Conservation (phyloP, 257 asterid genomes). For the Avicennia marina region DNA sequence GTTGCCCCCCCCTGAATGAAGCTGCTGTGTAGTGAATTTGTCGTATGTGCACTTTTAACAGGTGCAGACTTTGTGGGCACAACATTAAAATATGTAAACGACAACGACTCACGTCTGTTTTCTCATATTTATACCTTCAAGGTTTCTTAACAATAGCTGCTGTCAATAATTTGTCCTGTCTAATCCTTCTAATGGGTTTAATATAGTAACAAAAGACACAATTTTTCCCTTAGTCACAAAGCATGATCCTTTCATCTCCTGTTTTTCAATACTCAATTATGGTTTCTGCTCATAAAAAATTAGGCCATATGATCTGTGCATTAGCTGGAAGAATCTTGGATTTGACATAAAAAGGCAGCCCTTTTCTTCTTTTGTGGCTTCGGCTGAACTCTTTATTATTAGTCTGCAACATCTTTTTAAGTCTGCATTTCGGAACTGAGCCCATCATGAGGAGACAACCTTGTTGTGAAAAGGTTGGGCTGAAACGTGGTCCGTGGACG, state of each 20-base stretch:
- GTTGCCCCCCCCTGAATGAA: conserved; percentile 48
- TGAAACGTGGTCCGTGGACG: conserved; percentile 86
- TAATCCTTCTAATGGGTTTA: neutral
- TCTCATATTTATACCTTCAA: conserved; percentile 11
- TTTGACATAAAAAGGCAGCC: conserved; percentile 31
- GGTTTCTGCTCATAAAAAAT: conserved; percentile 15
- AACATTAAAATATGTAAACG: conserved; percentile 52
- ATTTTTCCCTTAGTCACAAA: conserved; percentile 22
- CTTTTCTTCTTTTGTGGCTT: conserved; percentile 9
- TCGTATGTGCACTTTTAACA: no score
- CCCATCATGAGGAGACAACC: conserved; percentile 77
- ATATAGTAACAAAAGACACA: conserved; percentile 9
- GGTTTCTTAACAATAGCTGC: conserved; percentile 20
- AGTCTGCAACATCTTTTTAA: neutral
- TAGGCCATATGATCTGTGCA: conserved; percentile 25
- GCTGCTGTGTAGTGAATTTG: neutral
- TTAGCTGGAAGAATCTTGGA: conserved; percentile 78
- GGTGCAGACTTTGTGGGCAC: conserved; percentile 22
- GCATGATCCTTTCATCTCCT: conserved; percentile 23
- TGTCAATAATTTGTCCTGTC: conserved; percentile 28
- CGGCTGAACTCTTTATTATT: conserved; percentile 3
- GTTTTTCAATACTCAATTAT: conserved; percentile 37
- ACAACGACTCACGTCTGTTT: conserved; percentile 64
- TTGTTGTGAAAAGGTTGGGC: conserved; percentile 72
- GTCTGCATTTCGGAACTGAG: neutral